These are phyloP conservation scores for Aspergillus sp. DNA, from an alignment of 2,329 filamentous ascomycete species.

Conservation along the genomic window DNA sequence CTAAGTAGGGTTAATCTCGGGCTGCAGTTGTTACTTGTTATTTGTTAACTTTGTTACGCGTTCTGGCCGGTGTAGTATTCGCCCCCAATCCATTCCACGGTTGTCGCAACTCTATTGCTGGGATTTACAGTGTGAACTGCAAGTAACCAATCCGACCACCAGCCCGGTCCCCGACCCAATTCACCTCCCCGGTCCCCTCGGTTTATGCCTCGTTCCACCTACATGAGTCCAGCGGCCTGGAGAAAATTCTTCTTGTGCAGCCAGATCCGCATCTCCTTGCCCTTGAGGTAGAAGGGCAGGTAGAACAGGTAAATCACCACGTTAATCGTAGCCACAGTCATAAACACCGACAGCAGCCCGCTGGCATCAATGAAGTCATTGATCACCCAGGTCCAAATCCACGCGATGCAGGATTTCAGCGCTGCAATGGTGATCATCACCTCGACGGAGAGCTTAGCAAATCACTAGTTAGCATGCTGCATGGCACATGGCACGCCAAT, in stretches of 20 bases:
- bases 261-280: conserved; percentile 3
- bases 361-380: conserved; percentile 3
- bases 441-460: conserved; percentile 1
- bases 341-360: background rate
- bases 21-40: too few relatives aligned
- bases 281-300: conserved; percentile 4
- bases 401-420: conserved; percentile 3
- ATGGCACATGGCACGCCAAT: too few relatives aligned
- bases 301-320: conserved; percentile 2
- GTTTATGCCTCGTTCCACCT: background rate
- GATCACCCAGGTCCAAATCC: conserved; percentile 8
- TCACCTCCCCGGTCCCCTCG: too few relatives aligned
- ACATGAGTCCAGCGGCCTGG: background rate
- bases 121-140: too few relatives aligned
- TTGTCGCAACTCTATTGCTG: too few relatives aligned
- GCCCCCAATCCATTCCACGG: too few relatives aligned
- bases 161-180: too few relatives aligned
- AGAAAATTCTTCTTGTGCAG: conserved; percentile 3
- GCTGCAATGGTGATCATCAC: conserved; percentile 5
- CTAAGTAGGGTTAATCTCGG: too few relatives aligned
- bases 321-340: conserved; percentile 3
- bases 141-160: too few relatives aligned
- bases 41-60: too few relatives aligned
- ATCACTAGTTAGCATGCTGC: background rate
- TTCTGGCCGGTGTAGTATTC: too few relatives aligned